phyloP scores from a whole-genome alignment of 768 basidiomycete genomes.

The Termitomyces heimii region DNA sequence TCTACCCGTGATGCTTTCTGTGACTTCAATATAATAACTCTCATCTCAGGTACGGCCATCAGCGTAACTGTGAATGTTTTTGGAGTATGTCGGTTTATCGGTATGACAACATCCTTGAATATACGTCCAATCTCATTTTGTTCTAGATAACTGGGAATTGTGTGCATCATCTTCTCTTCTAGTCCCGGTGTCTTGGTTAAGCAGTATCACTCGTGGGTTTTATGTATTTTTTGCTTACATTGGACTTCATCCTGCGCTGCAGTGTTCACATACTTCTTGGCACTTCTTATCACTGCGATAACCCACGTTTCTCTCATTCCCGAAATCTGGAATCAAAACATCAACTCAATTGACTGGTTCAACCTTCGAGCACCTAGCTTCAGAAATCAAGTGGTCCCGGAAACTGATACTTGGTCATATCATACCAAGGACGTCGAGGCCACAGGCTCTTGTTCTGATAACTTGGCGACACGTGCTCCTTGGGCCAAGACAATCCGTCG shows the following conservation, averaged over 20 bases:
- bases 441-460: background rate
- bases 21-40: background rate
- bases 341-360: constrained; percentile 60
- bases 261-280: constrained; percentile 54
- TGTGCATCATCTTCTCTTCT: constrained; percentile 46
- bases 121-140: background rate
- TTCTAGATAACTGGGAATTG: constrained; percentile 31
- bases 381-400: constrained; percentile 1
- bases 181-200: constrained; percentile 42
- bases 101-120: constrained; percentile 21
- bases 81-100: constrained; percentile 18
- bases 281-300: constrained; percentile 40
- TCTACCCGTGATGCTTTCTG: background rate
- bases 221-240: background rate
- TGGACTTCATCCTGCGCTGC: background rate
- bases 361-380: constrained; percentile 3
- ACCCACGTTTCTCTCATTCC: constrained; percentile 37
- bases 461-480: constrained; percentile 30
- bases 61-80: constrained; percentile 39
- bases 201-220: constrained; percentile 38
- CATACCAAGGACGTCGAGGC: constrained; percentile 20
- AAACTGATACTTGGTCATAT: constrained; percentile 6
- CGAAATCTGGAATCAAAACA: constrained; percentile 45
- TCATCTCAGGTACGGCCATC: constrained; percentile 40
- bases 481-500: constrained; percentile 51